Evolutionary conservation across 164 flowering plant species (phyloP), one percentile per base, ranked within the genome.

Genomic region (Cinnamomum chago): DNA sequence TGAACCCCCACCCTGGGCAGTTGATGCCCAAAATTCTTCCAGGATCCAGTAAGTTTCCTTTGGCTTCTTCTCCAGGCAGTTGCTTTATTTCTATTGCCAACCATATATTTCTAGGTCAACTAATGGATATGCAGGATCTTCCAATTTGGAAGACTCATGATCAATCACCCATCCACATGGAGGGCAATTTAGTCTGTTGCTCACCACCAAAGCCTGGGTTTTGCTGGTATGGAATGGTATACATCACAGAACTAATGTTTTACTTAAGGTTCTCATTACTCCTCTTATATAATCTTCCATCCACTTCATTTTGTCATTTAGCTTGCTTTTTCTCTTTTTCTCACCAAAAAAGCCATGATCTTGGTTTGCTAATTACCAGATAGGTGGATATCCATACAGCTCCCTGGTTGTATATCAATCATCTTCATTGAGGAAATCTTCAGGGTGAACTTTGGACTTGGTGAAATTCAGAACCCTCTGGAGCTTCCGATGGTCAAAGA

Each of bases 401-500:
- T 50, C 77, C 66, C 30, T 76, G 50, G 25, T 70, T 2, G 23
- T 10, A 69, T 27, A n/a, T 30, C 72, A 47, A 15, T 55, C 78
- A n/a, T 78, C 78, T 76, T 88, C 89, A 47, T 81, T 85, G 22
- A 82, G 76, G 75, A 88, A 83, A 69, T 77, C 75, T 75, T 85
- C 92, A n/a, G 91, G 90, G 81, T 85, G 87, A 58, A 92, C 88
- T 23, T 80, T 85, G 40, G 92, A 86, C 73, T 67, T 82, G 58
- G 87, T 85, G 77, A 84, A 77, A 70, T 89, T 87, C 47, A 95
- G 84, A 68, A 87, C 95, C 72, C 84, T 88, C 62, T 84, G 84
- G 50, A 93, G 92, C 81, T 91, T 96, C 66, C 92, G 76, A 22
- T 84, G 87, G 74, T 94, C 88, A 12, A 93, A 78, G 30, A 90